Base-by-base conservation (phyloP, 768 basidiomycete genomes). In the Tylopilus balloui region DNA sequence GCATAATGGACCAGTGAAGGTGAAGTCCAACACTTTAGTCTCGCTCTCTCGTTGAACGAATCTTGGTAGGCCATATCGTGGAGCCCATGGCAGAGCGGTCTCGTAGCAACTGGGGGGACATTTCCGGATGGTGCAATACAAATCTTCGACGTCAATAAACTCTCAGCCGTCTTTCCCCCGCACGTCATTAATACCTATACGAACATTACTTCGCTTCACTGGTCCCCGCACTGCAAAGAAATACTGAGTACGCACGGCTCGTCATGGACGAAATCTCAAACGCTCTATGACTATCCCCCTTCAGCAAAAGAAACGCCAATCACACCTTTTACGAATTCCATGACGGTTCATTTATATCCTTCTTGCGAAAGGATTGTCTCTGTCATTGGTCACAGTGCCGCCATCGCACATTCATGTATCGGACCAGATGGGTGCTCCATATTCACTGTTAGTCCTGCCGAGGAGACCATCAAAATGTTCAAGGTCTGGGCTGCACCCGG, bases 221-320 rank as follows among this genome's bases (percentile, higher is more conserved):
- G 79, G 72, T 88, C 89, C 14, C 80, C 83, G 4, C 85, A 91
- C 53, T 83, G 83, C 59, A 90, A 89, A 55, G 92, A 95, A 59
- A 68, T 96, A 29, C 68, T 95, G n/a, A 88, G 81, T 36, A 88
- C 89, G 3, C 88, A 92, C 57, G 89, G 69, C 48, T 63, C 63
- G 42, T 60, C 52, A 25, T 68, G 68, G 66, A 51, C 51, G 10
- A 51, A 38, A 31, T 50, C 57, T 28, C 67, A 67, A 37, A 31
- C 36, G 14, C 31, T 56, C 20, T 50, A 54, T 9, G 58, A 54
- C 3, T 29, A 40, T n/a, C 57, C 62, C 12, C 56, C 60, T 20
- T 45, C 56, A 11, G 34, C 53, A 28, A 61, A 62, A 49, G 52
- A 66, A 35, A 43, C 60, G 38, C 62, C 52, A 13, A 32, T 32